Base-by-base conservation (phyloP, 2,329 filamentous ascomycete species). In the Chaetomiaceae sp. region DNA sequence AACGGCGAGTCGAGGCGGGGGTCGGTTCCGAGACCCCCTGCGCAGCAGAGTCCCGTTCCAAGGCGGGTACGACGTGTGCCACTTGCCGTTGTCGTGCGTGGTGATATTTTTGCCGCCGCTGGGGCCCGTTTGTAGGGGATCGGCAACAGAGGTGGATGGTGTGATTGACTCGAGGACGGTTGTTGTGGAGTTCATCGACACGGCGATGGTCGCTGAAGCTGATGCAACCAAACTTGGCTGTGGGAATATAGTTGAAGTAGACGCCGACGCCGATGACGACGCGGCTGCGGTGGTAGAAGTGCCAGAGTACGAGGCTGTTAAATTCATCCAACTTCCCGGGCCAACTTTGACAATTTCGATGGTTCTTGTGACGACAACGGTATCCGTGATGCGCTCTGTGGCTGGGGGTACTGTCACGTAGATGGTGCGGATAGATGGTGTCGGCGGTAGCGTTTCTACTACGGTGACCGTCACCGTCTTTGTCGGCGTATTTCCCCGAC, bases 51-150 rank as follows among this genome's bases (percentile, higher is more conserved):
- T 75, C 47, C 62, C 67, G 55, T 75, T 77, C 71, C 71, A 75
- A 0, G 71, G 38, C 2, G 73, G 72, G 49, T 76, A 77, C 0
- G 67, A 68, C 3, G 74, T 74, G 53, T 74, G 73, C 75, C 75
- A 77, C 45, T 63, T 63, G 16, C 75, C 74, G 48, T 77, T 58
- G 51, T 77, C 73, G 36, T 70, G 66, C 11, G 66, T 67, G 18
- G 34, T 36, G 47, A 20, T 54, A 14, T 51, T 57, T 30, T 60
- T 58, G n/a, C 27, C 41, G 42, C 34, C 34, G 34, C 5, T 50
- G 9, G 7, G 23, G 3, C 48, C 38, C n/a, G 55, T 55, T 18
- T 51, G 51, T 8, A 62, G 33, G 18, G 58, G 51, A 14, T 59
- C 38, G 23, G 54, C 49, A 48, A 53, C 51, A 16, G 61, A 62